Evolutionary conservation across 352 stramenopile genomes (phyloP).

Genomic region (Aphanomyces astaci): DNA sequence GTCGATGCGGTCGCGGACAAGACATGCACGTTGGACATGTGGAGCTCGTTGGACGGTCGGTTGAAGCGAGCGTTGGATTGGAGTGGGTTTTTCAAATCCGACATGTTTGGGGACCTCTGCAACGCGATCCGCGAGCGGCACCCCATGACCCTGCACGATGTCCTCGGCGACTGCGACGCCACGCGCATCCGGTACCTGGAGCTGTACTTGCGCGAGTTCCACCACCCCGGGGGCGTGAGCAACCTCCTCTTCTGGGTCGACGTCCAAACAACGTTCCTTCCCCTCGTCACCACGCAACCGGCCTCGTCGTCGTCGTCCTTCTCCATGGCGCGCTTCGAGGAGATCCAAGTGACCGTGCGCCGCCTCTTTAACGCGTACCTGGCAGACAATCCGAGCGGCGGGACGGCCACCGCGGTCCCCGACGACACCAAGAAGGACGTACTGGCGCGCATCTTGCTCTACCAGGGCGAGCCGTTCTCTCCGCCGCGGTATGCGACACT

Average conservation of each 20-base stretch:
- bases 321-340: constrained; percentile 63
- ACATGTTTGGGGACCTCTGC: constrained; percentile 47
- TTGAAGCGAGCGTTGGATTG: constrained; percentile 48
- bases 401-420: constrained; percentile 33
- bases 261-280: constrained; percentile 61
- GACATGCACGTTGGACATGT: constrained; percentile 46
- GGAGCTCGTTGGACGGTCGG: constrained; percentile 45
- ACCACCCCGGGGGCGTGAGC: constrained; percentile 29
- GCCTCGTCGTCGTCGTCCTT: constrained; percentile 33
- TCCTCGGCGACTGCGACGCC: constrained; percentile 44
- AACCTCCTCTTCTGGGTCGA: constrained; percentile 70
- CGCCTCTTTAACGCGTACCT: constrained; percentile 60
- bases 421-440: constrained; percentile 49
- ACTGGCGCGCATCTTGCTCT: constrained; percentile 54
- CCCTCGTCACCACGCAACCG: constrained; percentile 42
- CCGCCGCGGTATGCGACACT: constrained; percentile 55
- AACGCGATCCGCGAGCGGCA: constrained; percentile 42
- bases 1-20: constrained; percentile 27
- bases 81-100: constrained; percentile 37
- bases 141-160: constrained; percentile 51
- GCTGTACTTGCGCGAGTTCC: constrained; percentile 34
- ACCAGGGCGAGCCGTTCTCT: constrained; percentile 70
- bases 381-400: constrained; percentile 28
- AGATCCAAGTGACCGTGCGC: constrained; percentile 56
- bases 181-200: constrained; percentile 45